Base-by-base conservation (phyloP, 768 basidiomycete species). In the Paxillus involutus region DNA sequence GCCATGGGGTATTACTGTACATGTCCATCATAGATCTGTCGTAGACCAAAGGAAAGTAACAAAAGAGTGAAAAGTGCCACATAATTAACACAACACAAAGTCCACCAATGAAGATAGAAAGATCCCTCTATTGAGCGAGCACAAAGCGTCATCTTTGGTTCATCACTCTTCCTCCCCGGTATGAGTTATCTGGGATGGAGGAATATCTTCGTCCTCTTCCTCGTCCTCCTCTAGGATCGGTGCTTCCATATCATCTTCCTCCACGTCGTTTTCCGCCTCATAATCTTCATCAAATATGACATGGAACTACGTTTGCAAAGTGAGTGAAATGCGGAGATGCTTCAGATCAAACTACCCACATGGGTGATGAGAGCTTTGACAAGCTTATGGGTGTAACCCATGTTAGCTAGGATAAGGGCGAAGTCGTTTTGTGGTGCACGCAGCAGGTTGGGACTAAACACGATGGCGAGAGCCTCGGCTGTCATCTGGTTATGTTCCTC, bases 401-500 rank as follows among this genome's bases (percentile, higher is more conserved):
- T 91, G 61, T 91, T 91, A 51, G 85, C 80, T 56, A 91, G 76
- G 61, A 91, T 87, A 70, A 87, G 77, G 11, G 80, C 82, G 69
- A 91, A 87, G 64, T 90, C 86, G 56, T 88, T 89, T 63, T 87
- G 83, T 3, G 88, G 88, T 4, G 89, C 85, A 17, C 89, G 84
- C 48, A 91, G 66, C 44, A 92, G 70, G 64, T 90, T 91, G 6
- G 89, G 90, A 56, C 89, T 89, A 70, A 93, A 92, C 16, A 93
- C 90, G 49, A 92, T 91, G 0, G 92, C 86, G 3, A 94, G 76
- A 7, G 88, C 85, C 59, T 92, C 86, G 1, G 89, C 85, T 2
- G 88, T 90, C 92, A 94, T 94, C 55, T 94, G 91, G 61, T 93
- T 94, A 46, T 85, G 80, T 53, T 93, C 91, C 65, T 94, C 91